Base-by-base conservation (phyloP, 169 alveolate species). In the Sarcocystis neurona region DNA sequence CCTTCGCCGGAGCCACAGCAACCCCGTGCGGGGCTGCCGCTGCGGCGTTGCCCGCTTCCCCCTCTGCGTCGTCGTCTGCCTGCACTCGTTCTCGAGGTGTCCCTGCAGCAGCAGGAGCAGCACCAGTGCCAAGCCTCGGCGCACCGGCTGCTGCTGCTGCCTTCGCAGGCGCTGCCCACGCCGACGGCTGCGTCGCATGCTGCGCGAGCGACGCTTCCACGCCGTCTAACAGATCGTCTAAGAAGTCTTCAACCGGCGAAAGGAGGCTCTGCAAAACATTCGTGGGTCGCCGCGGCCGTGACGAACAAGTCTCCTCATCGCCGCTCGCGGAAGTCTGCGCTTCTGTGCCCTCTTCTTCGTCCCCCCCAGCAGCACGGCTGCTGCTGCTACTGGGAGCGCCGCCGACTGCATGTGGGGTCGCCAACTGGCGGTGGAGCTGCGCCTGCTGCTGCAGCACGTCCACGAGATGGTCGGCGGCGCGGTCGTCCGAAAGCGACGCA, bases 151-250 rank as follows among this genome's bases (percentile, higher is more conserved):
- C 82, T 34, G 3, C 56, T 0, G 30, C 41, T 34, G 10, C 34
- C 8, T 41, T 20, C 37, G 58, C 53, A 15, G 77, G 15, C 79
- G 78, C 27, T 41, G 63, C 8, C 72, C 47, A n/a, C 77, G 37
- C 50, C 34, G 48, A 47, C 48, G 90, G 90, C 47, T 41, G 39
- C 72, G 68, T 60, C 41, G 68, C 50, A 41, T 86, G 90, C 32
- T 56, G 66, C 53, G 79, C 90, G 47, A 86, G 12, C 23, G 79
- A 70, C 27, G 3, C 12, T 60, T 86, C 86, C 3, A 86, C 90
- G n/a, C 68, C 90, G n/a, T 86, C 90, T 12, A 86, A 79, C 3
- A 86, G 90, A 41, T 86, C 90, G 41, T 86, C 90, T 34, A 86
- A 79, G 32, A 86, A 63, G 44, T 39, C 90, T 66, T 86, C 86